Evolutionary conservation across 257 asterid species (phyloP), one percentile per base, ranked within the genome.

Genomic region (Mitragyna speciosa): DNA sequence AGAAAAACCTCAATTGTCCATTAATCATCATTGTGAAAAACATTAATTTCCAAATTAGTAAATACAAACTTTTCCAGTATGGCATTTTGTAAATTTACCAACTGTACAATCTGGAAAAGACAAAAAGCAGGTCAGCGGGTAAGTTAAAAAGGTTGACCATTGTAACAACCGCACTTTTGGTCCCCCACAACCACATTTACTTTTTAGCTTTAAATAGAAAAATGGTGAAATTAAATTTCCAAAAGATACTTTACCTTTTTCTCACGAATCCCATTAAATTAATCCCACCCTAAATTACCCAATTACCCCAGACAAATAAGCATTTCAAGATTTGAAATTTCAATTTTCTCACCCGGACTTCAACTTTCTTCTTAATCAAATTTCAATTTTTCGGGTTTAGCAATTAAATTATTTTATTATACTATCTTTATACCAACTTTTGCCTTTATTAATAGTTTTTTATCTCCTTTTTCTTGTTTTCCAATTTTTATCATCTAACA

Each of bases 41-140:
- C 2, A 1, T 36, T 36, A 36, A 36, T 36, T 36, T 36, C 41
- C 41, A 36, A 36, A 36, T 36, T 36, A 36, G 41, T 36, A 36
- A 36, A 36, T 36, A 36, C 41, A 36, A 36, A 2, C 41, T 36
- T 4, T 36, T 36, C 41, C 41, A 4, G 3, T 4, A 36, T 2
- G 41, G 41, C 41, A 36, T 36, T 36, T 36, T 36, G 41, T 36
- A 36, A 36, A 36, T 56, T 77, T 2, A 2, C 5, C 19, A 43
- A 4, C 19, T 61, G 11, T 43, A 72, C 30, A 73, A 76, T 61
- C 79, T 70, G 79, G 70, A 87, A 86, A 76, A 83, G 91, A 87
- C 92, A 82, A 79, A 84, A 84, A 74, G 87, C 83, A 82, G 89
- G 91, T 91, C 94, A 90, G 92, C 90, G 49, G 85, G 81, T 84